Evolutionary conservation across 805 yeast genomes (phyloP), one percentile per base, ranked within the genome.

Genomic region (Vanderwaltozyma polyspora): DNA sequence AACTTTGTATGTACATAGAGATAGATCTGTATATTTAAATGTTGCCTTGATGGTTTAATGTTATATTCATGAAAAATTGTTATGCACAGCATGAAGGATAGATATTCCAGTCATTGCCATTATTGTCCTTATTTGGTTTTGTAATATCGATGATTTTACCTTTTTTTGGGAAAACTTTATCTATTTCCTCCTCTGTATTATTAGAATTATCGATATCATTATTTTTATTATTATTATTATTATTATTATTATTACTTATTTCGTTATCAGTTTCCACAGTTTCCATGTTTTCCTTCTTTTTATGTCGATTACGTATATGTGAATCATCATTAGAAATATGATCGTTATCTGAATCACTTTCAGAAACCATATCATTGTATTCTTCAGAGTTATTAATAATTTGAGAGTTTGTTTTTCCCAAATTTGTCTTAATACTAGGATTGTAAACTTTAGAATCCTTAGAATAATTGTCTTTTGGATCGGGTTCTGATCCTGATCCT

Each of bases 121-220:
- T 47, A 29, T 46, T 43, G 10, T 52, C 48, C 2, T 49, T 43
- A 12, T 52, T 44, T 27, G 54, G 58, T 25, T 53, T 55, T 47
- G 40, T 42, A 46, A 36, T 49, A 36, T 22, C 53, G 37, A 25
- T 39, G 38, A 23, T 41, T 13, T 25, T 26, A 13, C 18, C 12
- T 16, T 24, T 29, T 13, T 19, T 34, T 14, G 36, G 29, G 13
- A 26, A 30, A 3, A 31, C 4, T 10, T 15, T 19, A 7, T 31
- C 34, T 14, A 31, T 19, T 25, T 25, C 12, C 10, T 22, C 25
- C n/a, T 31, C 25, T 11, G 9, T 29, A 25, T 25, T 24, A 6
- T 9, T 15, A 11, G 16, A 27, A 16, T 23, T 13, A 13, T 24
- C 12, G 8, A 3, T 15, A 14, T 3, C 19, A 23, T 28, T 14